Evolutionary conservation across 345 rosid genomes (phyloP).

Genomic region (Erysimum cheiranthoides): DNA sequence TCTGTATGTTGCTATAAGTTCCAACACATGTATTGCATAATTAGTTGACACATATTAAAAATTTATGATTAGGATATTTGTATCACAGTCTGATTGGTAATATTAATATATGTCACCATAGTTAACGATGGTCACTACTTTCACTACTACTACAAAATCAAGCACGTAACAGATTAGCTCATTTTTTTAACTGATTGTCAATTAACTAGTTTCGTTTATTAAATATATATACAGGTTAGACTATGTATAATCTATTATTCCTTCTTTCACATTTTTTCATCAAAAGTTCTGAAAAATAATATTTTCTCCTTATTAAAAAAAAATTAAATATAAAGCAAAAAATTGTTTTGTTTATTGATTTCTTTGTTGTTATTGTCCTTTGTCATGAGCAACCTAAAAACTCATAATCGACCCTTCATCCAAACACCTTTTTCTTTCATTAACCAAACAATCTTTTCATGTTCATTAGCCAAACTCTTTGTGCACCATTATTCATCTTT

Average conservation of each 20-base stretch:
- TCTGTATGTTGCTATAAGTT: background rate
- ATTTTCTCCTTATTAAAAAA: too few relatives aligned
- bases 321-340: background rate
- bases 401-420: slow-evolving; percentile 39
- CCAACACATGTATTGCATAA: background rate
- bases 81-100: background rate
- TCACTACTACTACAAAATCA: too few relatives aligned
- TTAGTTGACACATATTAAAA: background rate
- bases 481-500: slow-evolving; percentile 27
- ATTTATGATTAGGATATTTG: background rate
- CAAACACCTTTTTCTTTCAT: slow-evolving; percentile 44
- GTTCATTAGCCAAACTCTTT: slow-evolving; percentile 34
- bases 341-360: background rate
- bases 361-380: slow-evolving; percentile 36
- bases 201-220: too few relatives aligned
- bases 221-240: too few relatives aligned
- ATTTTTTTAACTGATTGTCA: too few relatives aligned
- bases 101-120: too few relatives aligned
- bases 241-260: too few relatives aligned
- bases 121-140: too few relatives aligned
- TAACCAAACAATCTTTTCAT: slow-evolving; percentile 49
- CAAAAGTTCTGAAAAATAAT: too few relatives aligned
- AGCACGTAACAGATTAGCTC: too few relatives aligned
- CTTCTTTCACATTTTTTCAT: too few relatives aligned
- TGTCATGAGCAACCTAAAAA: slow-evolving; percentile 48